These are phyloP conservation scores for Penicillium sp. DNA, from an alignment of 2,329 filamentous ascomycete genomes.

Conservation along the genomic window DNA sequence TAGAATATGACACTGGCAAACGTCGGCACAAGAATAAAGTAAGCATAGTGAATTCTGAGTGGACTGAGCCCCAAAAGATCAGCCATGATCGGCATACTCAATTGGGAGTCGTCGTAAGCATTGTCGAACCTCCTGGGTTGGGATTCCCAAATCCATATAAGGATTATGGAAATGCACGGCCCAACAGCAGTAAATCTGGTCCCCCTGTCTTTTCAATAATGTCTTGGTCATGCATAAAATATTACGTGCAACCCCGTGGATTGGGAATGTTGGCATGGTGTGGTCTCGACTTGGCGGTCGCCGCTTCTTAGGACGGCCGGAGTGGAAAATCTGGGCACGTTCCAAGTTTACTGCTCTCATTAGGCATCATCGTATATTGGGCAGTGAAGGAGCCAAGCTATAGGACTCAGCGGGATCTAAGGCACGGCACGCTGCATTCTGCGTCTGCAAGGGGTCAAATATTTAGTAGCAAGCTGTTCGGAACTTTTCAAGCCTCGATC, in stretches of 20 bases:
- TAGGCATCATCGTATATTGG: not conserved
- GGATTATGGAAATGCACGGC: not conserved
- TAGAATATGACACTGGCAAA: conserved; percentile 61
- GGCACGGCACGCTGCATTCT: conserved; percentile 14
- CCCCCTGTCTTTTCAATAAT: not conserved
- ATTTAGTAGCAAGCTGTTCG: conserved; percentile 4
- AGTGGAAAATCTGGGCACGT: not conserved
- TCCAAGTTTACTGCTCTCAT: not conserved
- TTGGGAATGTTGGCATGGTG: conserved; percentile 7
- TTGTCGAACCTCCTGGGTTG: not conserved
- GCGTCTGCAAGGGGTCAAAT: conserved; percentile 13
- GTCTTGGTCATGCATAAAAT: not conserved
- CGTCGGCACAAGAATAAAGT: conserved; percentile 59
- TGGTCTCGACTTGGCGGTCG: not conserved
- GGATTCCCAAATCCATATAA: conserved; percentile 6
- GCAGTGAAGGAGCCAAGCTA: not conserved
- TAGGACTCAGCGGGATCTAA: conserved; percentile 3
- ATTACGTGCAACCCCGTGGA: not conserved
- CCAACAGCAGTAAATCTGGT: not conserved
- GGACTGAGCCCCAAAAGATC: conserved; percentile 50
- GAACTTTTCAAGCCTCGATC: not conserved
- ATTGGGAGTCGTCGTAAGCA: conserved; percentile 10
- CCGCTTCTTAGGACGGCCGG: not conserved
- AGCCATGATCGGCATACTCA: conserved; percentile 21
- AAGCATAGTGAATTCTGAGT: conserved; percentile 63